Base-by-base conservation (phyloP, 1,284 basidiomycete genomes). In the Ustanciosporium gigantosporum region DNA sequence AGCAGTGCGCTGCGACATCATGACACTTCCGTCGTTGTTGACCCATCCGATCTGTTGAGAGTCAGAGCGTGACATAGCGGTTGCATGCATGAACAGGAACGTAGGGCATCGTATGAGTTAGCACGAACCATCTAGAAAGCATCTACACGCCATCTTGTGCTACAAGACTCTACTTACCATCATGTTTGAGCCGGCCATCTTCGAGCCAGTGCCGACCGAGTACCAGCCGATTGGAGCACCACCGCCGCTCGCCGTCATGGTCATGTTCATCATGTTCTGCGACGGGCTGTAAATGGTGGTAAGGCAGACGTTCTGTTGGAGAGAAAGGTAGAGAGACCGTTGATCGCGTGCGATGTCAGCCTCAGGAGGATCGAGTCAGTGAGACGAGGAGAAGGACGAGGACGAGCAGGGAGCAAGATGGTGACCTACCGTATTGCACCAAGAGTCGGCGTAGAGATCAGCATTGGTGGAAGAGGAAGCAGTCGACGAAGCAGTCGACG, bases 1-100 rank as follows among this genome's bases (percentile, higher is more conserved):
- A 0, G 86, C 82, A 0, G 86, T 83, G 24, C 86, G 81, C 69
- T 87, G 86, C 13, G 84, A 86, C 23, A 87, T 76, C 9, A 84
- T 85, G 34, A 85, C 79, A 2, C 80, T 77, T 7, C 82, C 82
- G 55, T 84, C 82, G 11, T 76, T 72, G 66, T 85, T 85, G 6
- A 82, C 78, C 86, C 86, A 88, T 77, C 84, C 82, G 36, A 88
- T 83, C 65, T 68, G 47, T n/a, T n/a, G 14, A 13, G 14, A 29
- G 16, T 2, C 3, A 11, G 34, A 14, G 16, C 23, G n/a, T 19
- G 23, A 15, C 20, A 17, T 4, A 35, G 31, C 24, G 16, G 24
- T 17, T 22, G n/a, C 41, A 21, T 14, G 27, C 27, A 9, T 9
- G 27, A 29, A 29, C 27, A 11, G 27, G n/a, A n/a, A n/a, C n/a